phyloP scores from a whole-genome alignment of 495 filamentous ascomycete genomes.

The Aspergillus taichungensis region DNA sequence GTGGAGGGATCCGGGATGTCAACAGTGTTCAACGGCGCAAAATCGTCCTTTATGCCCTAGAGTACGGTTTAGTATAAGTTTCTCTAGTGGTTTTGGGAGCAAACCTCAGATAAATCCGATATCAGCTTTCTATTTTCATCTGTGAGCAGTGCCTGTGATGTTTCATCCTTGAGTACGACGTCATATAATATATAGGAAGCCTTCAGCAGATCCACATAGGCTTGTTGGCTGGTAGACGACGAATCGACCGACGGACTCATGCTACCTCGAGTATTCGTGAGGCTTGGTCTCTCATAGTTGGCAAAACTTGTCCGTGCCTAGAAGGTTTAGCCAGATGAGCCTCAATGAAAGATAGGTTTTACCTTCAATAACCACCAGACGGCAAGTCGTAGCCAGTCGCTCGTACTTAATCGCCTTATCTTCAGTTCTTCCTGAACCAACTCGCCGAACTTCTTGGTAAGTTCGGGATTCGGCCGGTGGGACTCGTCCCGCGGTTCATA shows the following conservation, averaged over 20 bases:
- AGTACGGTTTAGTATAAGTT: not conserved
- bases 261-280: slow-evolving; percentile 16
- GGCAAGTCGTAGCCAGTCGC: slow-evolving; percentile 32
- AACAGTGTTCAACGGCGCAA: slow-evolving; percentile 21
- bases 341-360: not conserved
- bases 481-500: slow-evolving; percentile 23
- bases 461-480: slow-evolving; percentile 20
- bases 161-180: slow-evolving; percentile 22
- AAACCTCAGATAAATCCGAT: slow-evolving; percentile 29
- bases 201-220: slow-evolving; percentile 35
- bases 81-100: not conserved
- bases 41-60: slow-evolving; percentile 28
- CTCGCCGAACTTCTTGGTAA: slow-evolving; percentile 15
- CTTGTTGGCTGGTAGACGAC: slow-evolving; percentile 19
- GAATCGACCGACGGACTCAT: slow-evolving; percentile 19
- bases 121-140: slow-evolving; percentile 35
- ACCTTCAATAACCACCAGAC: slow-evolving; percentile 43
- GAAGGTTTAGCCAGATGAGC: not conserved
- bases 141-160: slow-evolving; percentile 15
- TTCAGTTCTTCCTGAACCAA: slow-evolving; percentile 19
- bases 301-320: slow-evolving; percentile 19
- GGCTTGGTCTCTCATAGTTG: slow-evolving; percentile 19
- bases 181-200: slow-evolving; percentile 36
- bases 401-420: slow-evolving; percentile 18
- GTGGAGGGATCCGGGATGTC: slow-evolving; percentile 21